These are phyloP conservation scores for Colletotrichum tanaceti DNA, from an alignment of 2,329 filamentous ascomycete species.

Conservation along the genomic window DNA sequence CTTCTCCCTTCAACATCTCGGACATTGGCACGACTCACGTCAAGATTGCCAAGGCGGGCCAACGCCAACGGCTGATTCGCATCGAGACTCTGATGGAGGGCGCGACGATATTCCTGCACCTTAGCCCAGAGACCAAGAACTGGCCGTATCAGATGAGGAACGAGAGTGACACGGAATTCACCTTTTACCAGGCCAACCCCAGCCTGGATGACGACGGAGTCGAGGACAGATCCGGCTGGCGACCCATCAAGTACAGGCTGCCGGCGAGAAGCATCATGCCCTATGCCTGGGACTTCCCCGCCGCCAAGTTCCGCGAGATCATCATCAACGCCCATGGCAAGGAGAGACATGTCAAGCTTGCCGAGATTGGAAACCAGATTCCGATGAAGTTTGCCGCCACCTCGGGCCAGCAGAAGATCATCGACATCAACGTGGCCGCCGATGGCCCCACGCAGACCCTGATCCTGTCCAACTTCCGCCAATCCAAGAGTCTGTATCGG, in stretches of 20 bases:
- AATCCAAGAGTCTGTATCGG: constrained; percentile 89
- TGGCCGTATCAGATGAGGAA: constrained; percentile 99
- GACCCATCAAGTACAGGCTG: constrained; percentile 89
- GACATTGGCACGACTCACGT: constrained; percentile 93
- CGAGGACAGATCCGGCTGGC: constrained; percentile 88
- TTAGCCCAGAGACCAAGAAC: constrained; percentile 90
- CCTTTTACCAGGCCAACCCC: constrained; percentile 95
- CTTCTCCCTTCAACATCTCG: constrained; percentile 96
- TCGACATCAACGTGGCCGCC: constrained; percentile 95
- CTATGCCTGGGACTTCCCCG: constrained; percentile 98
- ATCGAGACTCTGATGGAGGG: constrained; percentile 92
- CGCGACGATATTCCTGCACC: constrained; percentile 91
- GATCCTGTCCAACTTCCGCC: constrained; percentile 92
- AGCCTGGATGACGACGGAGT: constrained; percentile 91
- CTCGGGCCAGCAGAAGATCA: constrained; percentile 81
- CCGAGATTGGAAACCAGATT: constrained; percentile 95
- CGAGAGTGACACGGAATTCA: constrained; percentile 95
- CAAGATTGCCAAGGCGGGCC: constrained; percentile 90
- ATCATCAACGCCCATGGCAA: constrained; percentile 82
- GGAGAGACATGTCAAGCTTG: constrained; percentile 91
- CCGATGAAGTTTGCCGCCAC: constrained; percentile 87
- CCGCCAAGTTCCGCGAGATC: constrained; percentile 95
- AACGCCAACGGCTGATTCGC: constrained; percentile 87
- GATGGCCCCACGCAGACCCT: constrained; percentile 95
- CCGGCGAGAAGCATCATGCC: constrained; percentile 98